These are phyloP conservation scores for Beauveria sp. DNA, from an alignment of 2,329 filamentous ascomycete species.

Conservation along the genomic window DNA sequence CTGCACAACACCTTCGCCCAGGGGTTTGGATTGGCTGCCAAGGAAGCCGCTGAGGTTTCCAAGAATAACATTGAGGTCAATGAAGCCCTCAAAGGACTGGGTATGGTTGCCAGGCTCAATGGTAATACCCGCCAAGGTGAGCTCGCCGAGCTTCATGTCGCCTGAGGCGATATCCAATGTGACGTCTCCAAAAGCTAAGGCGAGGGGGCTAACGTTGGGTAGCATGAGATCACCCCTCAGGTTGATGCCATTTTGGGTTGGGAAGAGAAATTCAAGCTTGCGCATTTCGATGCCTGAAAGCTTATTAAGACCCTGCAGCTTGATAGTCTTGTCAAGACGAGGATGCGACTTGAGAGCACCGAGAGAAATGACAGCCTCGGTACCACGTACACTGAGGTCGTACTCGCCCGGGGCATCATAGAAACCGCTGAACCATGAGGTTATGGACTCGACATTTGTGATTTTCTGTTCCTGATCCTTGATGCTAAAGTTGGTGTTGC, in stretches of 20 bases:
- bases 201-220: conserved; percentile 37
- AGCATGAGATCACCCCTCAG: conserved; percentile 34
- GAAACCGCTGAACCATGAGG: conserved; percentile 30
- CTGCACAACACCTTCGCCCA: conserved; percentile 32
- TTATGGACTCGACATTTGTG: conserved; percentile 30
- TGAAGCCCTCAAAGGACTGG: conserved; percentile 30
- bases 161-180: conserved; percentile 35
- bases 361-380: conserved; percentile 27
- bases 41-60: conserved; percentile 35
- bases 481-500: conserved; percentile 29
- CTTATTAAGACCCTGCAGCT: conserved; percentile 29
- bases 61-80: conserved; percentile 33
- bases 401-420: conserved; percentile 28
- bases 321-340: conserved; percentile 33
- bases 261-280: conserved; percentile 28
- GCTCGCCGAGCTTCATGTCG: conserved; percentile 31
- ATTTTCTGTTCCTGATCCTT: conserved; percentile 28
- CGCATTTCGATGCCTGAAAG: conserved; percentile 28
- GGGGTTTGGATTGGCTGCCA: conserved; percentile 26
- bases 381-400: conserved; percentile 30
- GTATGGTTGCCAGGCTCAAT: conserved; percentile 37
- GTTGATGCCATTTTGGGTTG: conserved; percentile 32
- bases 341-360: conserved; percentile 30
- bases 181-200: conserved; percentile 38
- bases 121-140: conserved; percentile 30